Base-by-base conservation (phyloP, 441 rosid genomes). In the Mallotus japonicus region DNA sequence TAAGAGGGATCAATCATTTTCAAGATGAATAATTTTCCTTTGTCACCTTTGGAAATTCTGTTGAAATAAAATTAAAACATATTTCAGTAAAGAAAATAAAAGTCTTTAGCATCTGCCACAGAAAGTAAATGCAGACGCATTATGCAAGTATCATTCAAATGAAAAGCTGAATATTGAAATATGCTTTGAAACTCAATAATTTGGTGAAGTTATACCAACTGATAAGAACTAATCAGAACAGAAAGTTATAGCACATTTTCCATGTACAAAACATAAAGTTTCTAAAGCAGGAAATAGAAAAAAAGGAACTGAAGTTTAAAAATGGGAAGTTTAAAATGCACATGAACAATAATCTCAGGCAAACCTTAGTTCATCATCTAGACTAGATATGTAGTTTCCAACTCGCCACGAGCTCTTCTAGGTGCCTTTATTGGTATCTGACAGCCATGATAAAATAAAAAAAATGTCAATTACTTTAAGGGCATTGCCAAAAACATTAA, bases 341-440 rank as follows among this genome's bases (percentile, higher is more conserved):
- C 3, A 14, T 8, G 20, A 56, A 56, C 8, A 62, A 13, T 42
- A 50, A 40, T n/a, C 34, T 46, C 20, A 12, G 32, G 77, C 95
- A 82, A 1, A 95, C 97, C 97, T 73, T 58, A 92, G 73, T 67
- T 95, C 99, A 64, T 92, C 94, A 66, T 95, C n/a, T n/a, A n/a
- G n/a, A n/a, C 99, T 72, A 95, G 82, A 76, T 90, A 95, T 12
- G 99, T 95, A 64, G 88, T 92, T 81, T 95, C 99, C 50, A 95
- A 70, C 28, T 92, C 93, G 42, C 99, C 97, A 32, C 90, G 91
- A 63, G 96, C 97, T 34, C 86, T 83, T 65, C 62, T 94, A 32
- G 96, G 97, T 57, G 99, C 96, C 79, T 90, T 92, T 40, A 95
- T 22, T n/a, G 97, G 94, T 75, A 92, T 88, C 97, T 95, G 79